Base-by-base conservation (phyloP, 352 stramenopile species). In the Phytophthora palmivora region DNA sequence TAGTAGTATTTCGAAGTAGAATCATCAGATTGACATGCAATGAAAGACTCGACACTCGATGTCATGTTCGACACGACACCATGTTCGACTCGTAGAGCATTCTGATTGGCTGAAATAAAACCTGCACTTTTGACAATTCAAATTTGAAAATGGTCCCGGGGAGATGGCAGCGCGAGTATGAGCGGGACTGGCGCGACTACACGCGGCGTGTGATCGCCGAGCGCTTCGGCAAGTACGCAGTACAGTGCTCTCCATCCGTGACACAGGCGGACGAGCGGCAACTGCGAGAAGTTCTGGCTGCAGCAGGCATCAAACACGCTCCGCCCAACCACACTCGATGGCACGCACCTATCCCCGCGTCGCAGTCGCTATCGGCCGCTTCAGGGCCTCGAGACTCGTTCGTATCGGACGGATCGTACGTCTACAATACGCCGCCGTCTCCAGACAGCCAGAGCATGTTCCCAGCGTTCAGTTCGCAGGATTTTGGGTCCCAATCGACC, bases 101-200 rank as follows among this genome's bases (percentile, higher is more conserved):
- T 49, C 11, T 62, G 55, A 66, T 70, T 70, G 41, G 63, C 21
- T 28, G 26, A 51, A 66, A 50, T 11, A 26, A 61, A 58, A 54
- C 4, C 44, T 55, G 19, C 45, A 16, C n/a, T 30, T 53, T 62
- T 38, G 14, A 63, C 15, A 55, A 39, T 71, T 62, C 42, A 70
- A 76, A 66, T 73, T 71, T 45, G 45, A 64, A 64, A 46, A 68
- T 68, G 47, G 18, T 46, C 9, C 7, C 50, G n/a, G 49, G 63
- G 54, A 54, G 67, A 45, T 91, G 81, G 81, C 79, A 82, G 62
- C 66, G 70, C 53, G 79, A 89, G 50, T 92, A 89, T 30, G 83
- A 90, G 67, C 73, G 73, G 43, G 52, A 86, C 39, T 92, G 83
- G 83, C 60, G 65, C 18, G n/a, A 46, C 21, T 85, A 75, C 67